phyloP scores from a whole-genome alignment of 768 basidiomycete species.

The Rickenella mellea region DNA sequence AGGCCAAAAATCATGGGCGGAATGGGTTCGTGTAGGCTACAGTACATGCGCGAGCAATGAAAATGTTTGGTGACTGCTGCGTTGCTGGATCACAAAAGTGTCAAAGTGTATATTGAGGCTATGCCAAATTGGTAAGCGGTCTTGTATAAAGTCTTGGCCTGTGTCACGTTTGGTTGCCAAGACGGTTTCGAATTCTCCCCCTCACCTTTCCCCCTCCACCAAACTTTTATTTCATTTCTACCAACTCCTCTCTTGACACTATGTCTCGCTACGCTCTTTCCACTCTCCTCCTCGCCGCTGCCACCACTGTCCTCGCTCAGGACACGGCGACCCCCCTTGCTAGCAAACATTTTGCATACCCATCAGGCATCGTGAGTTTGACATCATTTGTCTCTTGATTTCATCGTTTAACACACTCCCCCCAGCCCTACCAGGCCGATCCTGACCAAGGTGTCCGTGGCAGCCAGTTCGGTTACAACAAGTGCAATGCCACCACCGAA shows the following conservation, averaged over 20 bases:
- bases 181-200: slow-evolving; percentile 9
- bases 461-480: slow-evolving; percentile 53
- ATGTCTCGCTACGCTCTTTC: slow-evolving; percentile 28
- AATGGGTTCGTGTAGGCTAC: too few species aligned
- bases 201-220: background rate
- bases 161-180: too few species aligned
- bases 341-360: slow-evolving; percentile 15
- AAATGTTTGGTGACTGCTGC: too few species aligned
- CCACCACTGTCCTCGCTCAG: slow-evolving; percentile 19
- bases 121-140: too few species aligned
- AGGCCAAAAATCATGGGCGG: too few species aligned
- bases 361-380: slow-evolving; percentile 12
- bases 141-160: too few species aligned
- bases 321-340: slow-evolving; percentile 20
- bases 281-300: slow-evolving; percentile 20
- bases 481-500: slow-evolving; percentile 58
- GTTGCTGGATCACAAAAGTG: too few species aligned
- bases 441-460: slow-evolving; percentile 37
- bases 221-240: slow-evolving; percentile 2
- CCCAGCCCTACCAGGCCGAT: slow-evolving; percentile 45
- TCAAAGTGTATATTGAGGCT: too few species aligned
- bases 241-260: slow-evolving; percentile 7
- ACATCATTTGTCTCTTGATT: background rate
- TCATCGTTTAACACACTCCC: background rate
- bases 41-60: too few species aligned